Percentiles rank a stretch among this genome's conserved stretches.
Evolutionary conservation across 768 basidiomycete genomes (phyloP).

Genomic region (Tephrocybe sp.): DNA sequence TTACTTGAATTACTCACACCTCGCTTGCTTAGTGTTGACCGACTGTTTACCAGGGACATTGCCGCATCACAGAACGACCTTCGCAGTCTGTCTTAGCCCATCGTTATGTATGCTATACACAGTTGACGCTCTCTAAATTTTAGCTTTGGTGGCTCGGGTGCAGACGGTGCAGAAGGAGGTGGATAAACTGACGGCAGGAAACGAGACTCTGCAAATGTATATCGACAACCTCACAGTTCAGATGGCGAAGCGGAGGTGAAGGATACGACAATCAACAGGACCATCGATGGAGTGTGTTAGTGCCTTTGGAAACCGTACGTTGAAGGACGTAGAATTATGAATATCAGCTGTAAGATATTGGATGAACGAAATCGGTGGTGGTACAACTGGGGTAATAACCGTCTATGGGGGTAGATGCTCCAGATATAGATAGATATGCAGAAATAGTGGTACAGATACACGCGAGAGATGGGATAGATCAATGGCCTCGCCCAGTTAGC

Average conservation of each 20-base stretch:
- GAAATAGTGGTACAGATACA: slow-evolving; percentile 6
- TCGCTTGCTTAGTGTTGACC: not conserved
- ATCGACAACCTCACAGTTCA: slow-evolving; percentile 88
- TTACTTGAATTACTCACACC: too few relatives aligned
- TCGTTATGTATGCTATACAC: not conserved
- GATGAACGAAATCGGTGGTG: not conserved
- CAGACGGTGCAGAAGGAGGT: slow-evolving; percentile 73
- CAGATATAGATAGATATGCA: slow-evolving; percentile 3
- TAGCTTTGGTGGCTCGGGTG: slow-evolving; percentile 69
- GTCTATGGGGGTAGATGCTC: not conserved
- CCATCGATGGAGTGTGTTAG: too few relatives aligned
- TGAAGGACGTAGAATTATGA: slow-evolving; percentile 2
- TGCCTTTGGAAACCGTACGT: not conserved
- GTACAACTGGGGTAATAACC: slow-evolving; percentile 4
- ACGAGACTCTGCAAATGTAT: slow-evolving; percentile 84
- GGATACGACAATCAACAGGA: too few relatives aligned
- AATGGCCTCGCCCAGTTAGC: slow-evolving; percentile 78
- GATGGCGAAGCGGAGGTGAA: slow-evolving; percentile 76
- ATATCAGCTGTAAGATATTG: not conserved
- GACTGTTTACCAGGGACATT: slow-evolving; percentile 58
- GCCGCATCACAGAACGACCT: slow-evolving; percentile 74
- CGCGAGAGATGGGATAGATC: slow-evolving; percentile 14
- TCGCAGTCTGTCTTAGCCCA: slow-evolving; percentile 49
- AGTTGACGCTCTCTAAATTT: not conserved
- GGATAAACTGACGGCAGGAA: slow-evolving; percentile 78